Evolutionary conservation across 257 asterid genomes (phyloP).

Genomic region (Nicotiana tomentosiformis): DNA sequence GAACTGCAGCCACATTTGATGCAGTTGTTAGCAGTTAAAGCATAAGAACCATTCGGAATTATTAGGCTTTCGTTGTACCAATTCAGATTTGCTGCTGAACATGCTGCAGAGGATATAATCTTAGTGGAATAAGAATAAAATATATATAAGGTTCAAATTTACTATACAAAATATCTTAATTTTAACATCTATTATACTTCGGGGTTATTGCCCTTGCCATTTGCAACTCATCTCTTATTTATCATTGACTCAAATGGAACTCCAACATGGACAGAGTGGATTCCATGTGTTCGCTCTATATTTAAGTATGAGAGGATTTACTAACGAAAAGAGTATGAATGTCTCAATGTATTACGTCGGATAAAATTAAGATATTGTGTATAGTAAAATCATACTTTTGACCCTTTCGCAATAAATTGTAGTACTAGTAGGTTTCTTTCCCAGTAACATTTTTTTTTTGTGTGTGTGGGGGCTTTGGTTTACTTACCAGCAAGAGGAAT

Average conservation of each 20-base stretch:
- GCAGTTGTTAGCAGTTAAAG: constrained; percentile 15
- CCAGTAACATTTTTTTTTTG: not conserved
- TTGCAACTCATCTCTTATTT: not conserved
- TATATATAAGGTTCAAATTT: not conserved
- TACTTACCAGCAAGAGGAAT: constrained; percentile 17
- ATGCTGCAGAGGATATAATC: constrained; percentile 4
- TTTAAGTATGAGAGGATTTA: not conserved
- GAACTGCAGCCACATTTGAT: constrained; percentile 16
- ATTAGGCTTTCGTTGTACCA: constrained; percentile 22
- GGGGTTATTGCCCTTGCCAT: not conserved
- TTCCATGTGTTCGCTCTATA: not conserved
- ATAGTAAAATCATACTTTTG: not conserved
- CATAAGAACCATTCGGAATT: constrained; percentile 18
- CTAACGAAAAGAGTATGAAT: not conserved
- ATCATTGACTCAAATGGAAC: not conserved
- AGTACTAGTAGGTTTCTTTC: not conserved
- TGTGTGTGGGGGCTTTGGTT: not conserved
- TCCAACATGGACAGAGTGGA: not conserved
- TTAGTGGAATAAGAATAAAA: not conserved
- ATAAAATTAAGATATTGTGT: too few species aligned
- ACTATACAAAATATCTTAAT: not conserved
- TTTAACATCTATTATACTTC: too few species aligned
- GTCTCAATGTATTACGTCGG: not conserved
- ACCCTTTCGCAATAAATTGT: not conserved
- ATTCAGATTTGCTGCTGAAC: constrained; percentile 17